A percentile compares a stretch with the other conserved stretches of the same genome.
These are phyloP conservation scores for Geosmithia flava DNA, from an alignment of 2,329 filamentous ascomycete species.

Conservation along the genomic window DNA sequence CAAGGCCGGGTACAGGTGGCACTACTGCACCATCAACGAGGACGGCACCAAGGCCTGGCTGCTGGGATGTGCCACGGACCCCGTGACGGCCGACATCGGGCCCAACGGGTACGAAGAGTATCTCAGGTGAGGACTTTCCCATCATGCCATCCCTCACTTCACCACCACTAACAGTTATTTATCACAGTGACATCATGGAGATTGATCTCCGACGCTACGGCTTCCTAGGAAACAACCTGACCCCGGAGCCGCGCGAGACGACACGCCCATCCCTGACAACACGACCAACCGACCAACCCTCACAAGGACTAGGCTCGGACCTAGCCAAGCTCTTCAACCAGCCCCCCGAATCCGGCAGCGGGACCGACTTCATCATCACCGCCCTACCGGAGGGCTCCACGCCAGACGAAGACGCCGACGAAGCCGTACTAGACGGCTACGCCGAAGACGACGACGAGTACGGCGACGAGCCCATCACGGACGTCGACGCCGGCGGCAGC, in stretches of 20 bases:
- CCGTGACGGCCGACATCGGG: slow-evolving; percentile 49
- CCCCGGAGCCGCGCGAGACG: slow-evolving; percentile 39
- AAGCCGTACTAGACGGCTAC: slow-evolving; percentile 40
- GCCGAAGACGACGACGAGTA: slow-evolving; percentile 29
- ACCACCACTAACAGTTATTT: background rate
- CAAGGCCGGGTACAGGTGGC: slow-evolving; percentile 85
- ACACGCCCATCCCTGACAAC: slow-evolving; percentile 33
- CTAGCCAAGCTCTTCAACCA: slow-evolving; percentile 80
- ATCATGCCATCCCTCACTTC: background rate
- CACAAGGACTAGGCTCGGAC: slow-evolving; percentile 68
- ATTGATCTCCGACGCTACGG: slow-evolving; percentile 89
- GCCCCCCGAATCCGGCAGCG: slow-evolving; percentile 70
- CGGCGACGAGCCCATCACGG: slow-evolving; percentile 25
- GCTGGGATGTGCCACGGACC: slow-evolving; percentile 77
- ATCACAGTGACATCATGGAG: slow-evolving; percentile 66
- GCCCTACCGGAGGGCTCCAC: slow-evolving; percentile 42
- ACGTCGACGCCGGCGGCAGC: slow-evolving; percentile 26
- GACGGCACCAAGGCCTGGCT: slow-evolving; percentile 95
- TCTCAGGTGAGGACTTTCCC: slow-evolving; percentile 38
- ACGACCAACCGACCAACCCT: slow-evolving; percentile 38
- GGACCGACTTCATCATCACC: slow-evolving; percentile 83
- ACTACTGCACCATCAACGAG: slow-evolving; percentile 93
- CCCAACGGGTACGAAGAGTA: slow-evolving; percentile 75
- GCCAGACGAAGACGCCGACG: slow-evolving; percentile 62
- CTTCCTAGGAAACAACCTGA: slow-evolving; percentile 68